phyloP scores from a whole-genome alignment of 2,329 filamentous ascomycete genomes.

The Leptographium wingfieldii region DNA sequence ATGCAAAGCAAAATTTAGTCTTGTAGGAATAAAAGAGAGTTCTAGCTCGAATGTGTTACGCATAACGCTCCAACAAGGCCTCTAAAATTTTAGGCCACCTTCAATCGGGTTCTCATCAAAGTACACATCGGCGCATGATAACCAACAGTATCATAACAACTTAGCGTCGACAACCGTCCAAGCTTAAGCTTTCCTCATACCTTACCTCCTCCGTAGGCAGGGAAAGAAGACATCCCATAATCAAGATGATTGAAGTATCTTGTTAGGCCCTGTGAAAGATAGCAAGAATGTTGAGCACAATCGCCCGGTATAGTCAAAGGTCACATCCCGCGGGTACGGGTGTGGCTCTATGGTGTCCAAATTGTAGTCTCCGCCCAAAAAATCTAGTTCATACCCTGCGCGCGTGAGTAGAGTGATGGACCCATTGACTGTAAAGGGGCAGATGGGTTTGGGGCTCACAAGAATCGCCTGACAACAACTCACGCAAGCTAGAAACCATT shows the following conservation, averaged over 20 bases:
- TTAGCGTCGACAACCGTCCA: background rate
- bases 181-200: background rate
- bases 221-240: background rate
- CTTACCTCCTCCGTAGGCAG: too few species aligned
- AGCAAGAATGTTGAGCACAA: conserved; percentile 41
- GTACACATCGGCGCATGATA: background rate
- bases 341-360: conserved; percentile 31
- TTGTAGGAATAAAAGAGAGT: background rate
- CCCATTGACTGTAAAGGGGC: background rate
- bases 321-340: conserved; percentile 33
- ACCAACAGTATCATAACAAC: background rate
- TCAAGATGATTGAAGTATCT: conserved; percentile 7
- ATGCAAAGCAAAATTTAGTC: too few species aligned
- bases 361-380: conserved; percentile 33
- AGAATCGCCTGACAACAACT: conserved; percentile 25
- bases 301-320: conserved; percentile 38
- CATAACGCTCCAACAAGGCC: background rate
- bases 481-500: conserved; percentile 32
- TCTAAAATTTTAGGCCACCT: background rate
- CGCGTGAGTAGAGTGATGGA: background rate
- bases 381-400: conserved; percentile 22
- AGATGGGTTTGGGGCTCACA: conserved; percentile 26
- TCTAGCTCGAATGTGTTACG: background rate
- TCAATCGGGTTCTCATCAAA: background rate
- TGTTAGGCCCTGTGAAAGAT: conserved; percentile 27